These are phyloP conservation scores for Botrytis aclada DNA, from an alignment of 2,329 filamentous ascomycete genomes.

Conservation along the genomic window DNA sequence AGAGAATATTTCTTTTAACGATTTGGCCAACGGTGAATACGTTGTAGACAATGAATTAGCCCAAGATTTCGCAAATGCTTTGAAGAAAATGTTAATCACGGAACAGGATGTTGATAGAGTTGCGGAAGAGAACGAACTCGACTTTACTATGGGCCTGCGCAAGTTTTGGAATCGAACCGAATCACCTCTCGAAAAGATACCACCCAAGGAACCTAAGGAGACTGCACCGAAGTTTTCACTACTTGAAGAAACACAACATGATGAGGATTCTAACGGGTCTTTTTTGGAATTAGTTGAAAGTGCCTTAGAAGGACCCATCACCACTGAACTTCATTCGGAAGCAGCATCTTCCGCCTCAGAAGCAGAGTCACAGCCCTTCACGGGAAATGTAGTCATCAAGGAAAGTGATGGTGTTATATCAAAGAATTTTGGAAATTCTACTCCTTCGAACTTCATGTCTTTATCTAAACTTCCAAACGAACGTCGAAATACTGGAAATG, in stretches of 20 bases:
- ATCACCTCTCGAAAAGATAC: neutral
- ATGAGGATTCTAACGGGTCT: neutral
- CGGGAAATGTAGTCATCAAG: too few relatives aligned
- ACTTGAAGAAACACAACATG: neutral
- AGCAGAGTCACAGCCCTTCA: too few relatives aligned
- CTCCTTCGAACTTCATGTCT: neutral
- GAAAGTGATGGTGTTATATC: neutral
- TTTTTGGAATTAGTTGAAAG: neutral
- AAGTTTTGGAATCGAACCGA: neutral
- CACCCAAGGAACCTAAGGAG: neutral
- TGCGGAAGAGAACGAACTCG: neutral
- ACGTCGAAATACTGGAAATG: neutral
- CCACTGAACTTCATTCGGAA: neutral
- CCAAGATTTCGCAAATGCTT: neutral
- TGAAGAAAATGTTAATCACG: neutral
- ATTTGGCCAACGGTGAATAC: slow-evolving; percentile 3
- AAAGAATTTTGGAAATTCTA: neutral
- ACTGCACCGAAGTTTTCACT: neutral
- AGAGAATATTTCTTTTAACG: neutral
- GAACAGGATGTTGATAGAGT: neutral
- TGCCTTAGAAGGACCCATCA: neutral
- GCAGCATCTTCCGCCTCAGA: neutral
- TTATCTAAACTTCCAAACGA: neutral
- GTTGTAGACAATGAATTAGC: neutral
- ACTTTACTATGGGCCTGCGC: neutral